A percentile compares a stretch with the other conserved stretches of the same genome.
These are phyloP conservation scores for Beauveria asiatica DNA, from an alignment of 2,329 filamentous ascomycete genomes.

Conservation along the genomic window DNA sequence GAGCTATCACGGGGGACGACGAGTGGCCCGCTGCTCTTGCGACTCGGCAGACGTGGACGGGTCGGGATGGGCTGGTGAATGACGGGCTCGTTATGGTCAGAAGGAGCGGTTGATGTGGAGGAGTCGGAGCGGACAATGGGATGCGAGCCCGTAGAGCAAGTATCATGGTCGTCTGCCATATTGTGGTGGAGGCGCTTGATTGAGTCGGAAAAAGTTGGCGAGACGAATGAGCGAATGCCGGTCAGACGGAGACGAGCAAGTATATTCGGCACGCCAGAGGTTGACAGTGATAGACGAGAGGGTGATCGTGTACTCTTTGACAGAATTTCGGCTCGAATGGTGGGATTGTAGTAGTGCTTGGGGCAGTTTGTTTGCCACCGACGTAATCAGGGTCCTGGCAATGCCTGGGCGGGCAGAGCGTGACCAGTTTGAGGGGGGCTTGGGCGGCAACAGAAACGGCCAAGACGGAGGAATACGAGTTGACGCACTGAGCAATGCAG, in stretches of 20 bases:
- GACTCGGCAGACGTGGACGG: constrained; percentile 60
- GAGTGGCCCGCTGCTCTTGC: constrained; percentile 75
- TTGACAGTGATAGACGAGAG: neutral
- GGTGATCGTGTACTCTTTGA: neutral
- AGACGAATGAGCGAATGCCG: neutral
- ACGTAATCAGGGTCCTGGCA: constrained; percentile 10
- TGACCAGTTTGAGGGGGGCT: neutral
- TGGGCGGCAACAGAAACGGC: neutral
- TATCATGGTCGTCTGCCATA: constrained; percentile 19
- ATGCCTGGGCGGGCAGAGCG: neutral
- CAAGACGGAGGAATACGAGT: neutral
- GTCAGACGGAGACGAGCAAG: neutral
- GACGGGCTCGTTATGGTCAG: constrained; percentile 28
- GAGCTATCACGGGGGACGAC: constrained; percentile 71
- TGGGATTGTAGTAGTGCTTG: neutral
- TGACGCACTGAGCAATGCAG: neutral
- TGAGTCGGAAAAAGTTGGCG: neutral
- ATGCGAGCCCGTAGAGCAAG: constrained; percentile 16
- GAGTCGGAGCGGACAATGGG: constrained; percentile 32
- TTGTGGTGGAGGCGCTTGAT: neutral
- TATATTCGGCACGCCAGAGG: neutral
- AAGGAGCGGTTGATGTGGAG: constrained; percentile 23
- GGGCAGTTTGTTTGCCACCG: constrained; percentile 8
- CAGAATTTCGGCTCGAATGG: neutral
- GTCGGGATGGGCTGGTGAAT: constrained; percentile 44